Base-by-base conservation (phyloP, 2,329 filamentous ascomycete species). In the Aspergillus niger region DNA sequence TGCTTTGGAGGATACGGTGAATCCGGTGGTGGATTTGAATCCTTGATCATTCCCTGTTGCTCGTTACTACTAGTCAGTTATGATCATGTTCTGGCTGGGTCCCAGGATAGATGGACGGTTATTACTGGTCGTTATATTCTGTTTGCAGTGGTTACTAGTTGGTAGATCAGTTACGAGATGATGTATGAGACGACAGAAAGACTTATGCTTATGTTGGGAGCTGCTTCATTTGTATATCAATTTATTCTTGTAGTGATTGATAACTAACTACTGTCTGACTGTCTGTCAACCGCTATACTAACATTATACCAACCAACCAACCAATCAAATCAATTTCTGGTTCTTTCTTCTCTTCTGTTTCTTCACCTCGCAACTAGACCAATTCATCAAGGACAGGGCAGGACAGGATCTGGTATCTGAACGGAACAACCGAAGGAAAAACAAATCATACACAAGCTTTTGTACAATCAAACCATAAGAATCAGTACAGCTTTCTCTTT, bases 21-120 rank as follows among this genome's bases (percentile, higher is more conserved):
- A 76, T 13, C 69, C 70, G 6, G 75, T 76, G 22, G 73, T 76
- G 36, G 59, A 74, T 44, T 70, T 68, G 36, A 67, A 73, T 44
- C 68, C 69, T n/a, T 64, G 60, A 62, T 41, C 44, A 11, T 4
- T 7, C 17, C 8, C 10, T 49, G 11, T 32, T 10, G 20, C 39
- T 43, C 17, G 15, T 8, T 10, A 8, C 3, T n/a, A n/a, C 15
- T 7, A 43, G 36, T 41, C 20, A 17, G 10, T 0, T 11, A 17
- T 43, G 39, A 43, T 43, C n/a, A 43, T 43, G n/a, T 3, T 30
- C 8, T 10, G 8, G 28, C 8, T 30, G 8, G 26, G 26, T 7
- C 6, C 8, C 10, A 8, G 8, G 28, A 30, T 30, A 1, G 28
- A 8, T 28, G 26, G 26, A 28, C 8, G 26, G 26, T 3, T 28